A percentile compares a stretch with the other conserved stretches of the same genome.
phyloP scores from a whole-genome alignment of 2,329 filamentous ascomycete genomes.

The Aaosphaeria pasadenensis region DNA sequence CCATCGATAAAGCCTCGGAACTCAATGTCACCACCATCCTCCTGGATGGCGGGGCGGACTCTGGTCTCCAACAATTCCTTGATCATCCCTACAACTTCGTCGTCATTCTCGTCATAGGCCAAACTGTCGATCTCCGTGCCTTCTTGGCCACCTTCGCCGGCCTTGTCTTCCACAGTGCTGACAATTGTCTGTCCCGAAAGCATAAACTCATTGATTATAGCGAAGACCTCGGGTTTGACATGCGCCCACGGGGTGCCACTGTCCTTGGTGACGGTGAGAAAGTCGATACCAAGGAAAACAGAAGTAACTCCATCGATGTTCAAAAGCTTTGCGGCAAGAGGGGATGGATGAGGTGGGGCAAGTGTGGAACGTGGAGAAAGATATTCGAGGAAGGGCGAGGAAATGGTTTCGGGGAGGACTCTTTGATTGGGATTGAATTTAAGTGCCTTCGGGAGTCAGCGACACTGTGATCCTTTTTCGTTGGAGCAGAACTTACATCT shows the following conservation, averaged over 20 bases:
- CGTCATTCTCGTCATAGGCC: constrained; percentile 84
- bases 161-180: constrained; percentile 62
- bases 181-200: constrained; percentile 81
- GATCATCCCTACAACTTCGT: constrained; percentile 96
- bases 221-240: constrained; percentile 92
- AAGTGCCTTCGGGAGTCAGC: constrained; percentile 53
- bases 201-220: constrained; percentile 88
- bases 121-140: constrained; percentile 64
- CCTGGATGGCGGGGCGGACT: constrained; percentile 92
- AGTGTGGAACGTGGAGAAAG: constrained; percentile 84
- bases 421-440: constrained; percentile 93
- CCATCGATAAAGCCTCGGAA: constrained; percentile 87
- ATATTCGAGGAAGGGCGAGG: constrained; percentile 85
- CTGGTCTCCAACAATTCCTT: constrained; percentile 95
- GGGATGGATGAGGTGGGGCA: constrained; percentile 83
- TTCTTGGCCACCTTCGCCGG: constrained; percentile 49
- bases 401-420: constrained; percentile 72
- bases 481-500: constrained; percentile 56
- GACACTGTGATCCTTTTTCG: background rate
- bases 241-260: constrained; percentile 88
- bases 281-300: constrained; percentile 91
- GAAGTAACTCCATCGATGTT: constrained; percentile 92
- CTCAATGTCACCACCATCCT: constrained; percentile 97
- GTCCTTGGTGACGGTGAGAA: constrained; percentile 94
- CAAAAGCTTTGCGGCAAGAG: constrained; percentile 84